Evolutionary conservation across 1,284 basidiomycete genomes (phyloP), one percentile per base, ranked within the genome.

Genomic region (Entoloma clypeatum): DNA sequence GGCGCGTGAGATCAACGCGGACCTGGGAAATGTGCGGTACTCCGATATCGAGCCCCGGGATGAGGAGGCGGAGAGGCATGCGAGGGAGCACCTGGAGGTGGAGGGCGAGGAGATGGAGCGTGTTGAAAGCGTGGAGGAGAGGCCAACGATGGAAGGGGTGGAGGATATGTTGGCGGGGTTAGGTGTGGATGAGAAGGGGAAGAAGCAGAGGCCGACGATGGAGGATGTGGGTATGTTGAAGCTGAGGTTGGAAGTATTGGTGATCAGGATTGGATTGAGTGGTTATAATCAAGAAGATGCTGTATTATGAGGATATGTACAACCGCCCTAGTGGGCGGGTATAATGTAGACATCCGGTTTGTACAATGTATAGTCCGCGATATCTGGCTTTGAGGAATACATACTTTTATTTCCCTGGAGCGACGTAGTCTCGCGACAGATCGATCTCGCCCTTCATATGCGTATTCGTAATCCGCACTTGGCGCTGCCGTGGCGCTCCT

Each of bases 371-470:
- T 28, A 39, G 34, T 33, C 34, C 24, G 30, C 34, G 23, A 39
- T 23, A 25, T 31, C 26, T 44, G 34, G 19, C 38, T 22, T 34
- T 36, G 10, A 23, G 10, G 18, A 36, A 23, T 7, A 34, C 34
- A 41, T 44, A n/a, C n/a, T n/a, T n/a, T n/a, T 39, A 74, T 57
- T 79, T 76, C 36, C 67, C 63, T 31, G 73, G 70, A 23, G 70
- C 66, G 41, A 75, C 70, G 54, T 77, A 81, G 55, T 84, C 88
- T 50, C 77, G 77, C 39, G 84, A 84, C 36, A 94, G 63, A 63
- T 94, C 91, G 65, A 94, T 85, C 51, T 83, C 80, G 26, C 77
- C 82, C 57, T 81, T 85, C 57, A 93, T 62, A 69, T 93, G 92
- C 2, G 85, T 84, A 55, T 94, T 95, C 36, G 90, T 93, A 49